Percentiles rank a stretch among this genome's conserved stretches.
Evolutionary conservation across 129 eudicot species (phyloP).

Genomic region (Pittosporum tobira): DNA sequence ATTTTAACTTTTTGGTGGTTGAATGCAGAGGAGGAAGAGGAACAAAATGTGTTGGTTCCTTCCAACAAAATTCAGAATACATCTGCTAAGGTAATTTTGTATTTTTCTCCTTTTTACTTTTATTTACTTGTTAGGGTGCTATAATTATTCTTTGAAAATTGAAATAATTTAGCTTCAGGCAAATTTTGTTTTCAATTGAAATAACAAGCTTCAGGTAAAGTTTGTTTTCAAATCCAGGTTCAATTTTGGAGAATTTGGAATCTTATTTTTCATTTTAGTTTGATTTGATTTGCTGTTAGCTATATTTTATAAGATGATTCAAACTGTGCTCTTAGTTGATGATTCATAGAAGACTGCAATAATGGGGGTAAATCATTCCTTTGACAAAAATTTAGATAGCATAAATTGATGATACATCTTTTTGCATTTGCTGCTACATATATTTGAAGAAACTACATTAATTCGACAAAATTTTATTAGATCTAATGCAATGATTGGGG

Average conservation of each 20-base stretch:
- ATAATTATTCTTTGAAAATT: no score
- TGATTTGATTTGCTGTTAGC: not conserved
- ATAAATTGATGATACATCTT: no score
- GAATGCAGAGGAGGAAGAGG: constrained; percentile 19
- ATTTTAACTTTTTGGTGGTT: constrained; percentile 9
- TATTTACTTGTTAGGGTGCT: no score
- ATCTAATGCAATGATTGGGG: not conserved
- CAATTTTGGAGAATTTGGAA: no score
- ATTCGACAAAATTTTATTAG: not conserved
- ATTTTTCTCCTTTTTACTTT: no score
- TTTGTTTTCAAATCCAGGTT: no score
- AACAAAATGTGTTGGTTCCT: constrained; percentile 11
- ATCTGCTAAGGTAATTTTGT: constrained; percentile 27
- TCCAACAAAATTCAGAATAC: constrained; percentile 7
- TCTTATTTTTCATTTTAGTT: not conserved
- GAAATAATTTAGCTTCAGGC: no score
- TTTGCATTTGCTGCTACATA: no score
- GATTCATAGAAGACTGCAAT: not conserved
- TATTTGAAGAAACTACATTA: not conserved
- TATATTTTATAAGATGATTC: not conserved
- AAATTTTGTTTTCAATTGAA: no score
- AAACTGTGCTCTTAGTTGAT: not conserved
- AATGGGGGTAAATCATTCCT: no score
- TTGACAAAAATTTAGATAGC: not conserved
- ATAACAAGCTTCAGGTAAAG: no score